Percentiles rank a stretch among this genome's conserved stretches.
Conservation (phyloP, 495 filamentous ascomycete species). For the Aspergillus affinis region DNA sequence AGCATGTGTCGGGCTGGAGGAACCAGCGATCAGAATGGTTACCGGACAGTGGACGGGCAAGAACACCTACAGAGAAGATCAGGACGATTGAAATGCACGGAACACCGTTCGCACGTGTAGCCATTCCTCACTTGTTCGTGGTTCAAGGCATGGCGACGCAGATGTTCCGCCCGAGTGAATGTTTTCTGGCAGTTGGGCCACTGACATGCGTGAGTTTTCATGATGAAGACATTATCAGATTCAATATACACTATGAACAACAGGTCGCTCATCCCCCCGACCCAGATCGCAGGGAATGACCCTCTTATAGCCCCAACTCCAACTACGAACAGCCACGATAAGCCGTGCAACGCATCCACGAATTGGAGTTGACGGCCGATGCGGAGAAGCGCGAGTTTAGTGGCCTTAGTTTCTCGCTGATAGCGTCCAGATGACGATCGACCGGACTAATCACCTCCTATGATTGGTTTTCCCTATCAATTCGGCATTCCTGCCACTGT, state of each 20-base stretch:
- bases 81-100: constrained; percentile 53
- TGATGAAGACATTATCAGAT: constrained; percentile 4
- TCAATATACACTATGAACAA: neutral
- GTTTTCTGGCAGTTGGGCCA: constrained; percentile 51
- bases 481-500: no score
- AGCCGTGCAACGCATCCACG: constrained; percentile 1
- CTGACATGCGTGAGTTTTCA: constrained; percentile 44
- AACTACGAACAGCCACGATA: neutral
- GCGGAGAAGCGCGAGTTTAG: constrained; percentile 13
- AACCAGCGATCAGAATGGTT: constrained; percentile 12
- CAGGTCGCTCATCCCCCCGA: no score
- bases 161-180: constrained; percentile 59
- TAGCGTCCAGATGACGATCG: no score
- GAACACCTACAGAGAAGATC: constrained; percentile 52
- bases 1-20: constrained; percentile 56
- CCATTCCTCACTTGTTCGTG: constrained; percentile 48
- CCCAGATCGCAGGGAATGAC: no score
- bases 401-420: neutral
- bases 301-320: no score
- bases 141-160: constrained; percentile 59
- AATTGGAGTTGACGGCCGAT: constrained; percentile 8
- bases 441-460: neutral
- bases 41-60: neutral
- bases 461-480: constrained; percentile 6
- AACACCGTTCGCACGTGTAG: constrained; percentile 55